phyloP scores from a whole-genome alignment of 139 green algal genomes.

The Mesostigma viride region DNA sequence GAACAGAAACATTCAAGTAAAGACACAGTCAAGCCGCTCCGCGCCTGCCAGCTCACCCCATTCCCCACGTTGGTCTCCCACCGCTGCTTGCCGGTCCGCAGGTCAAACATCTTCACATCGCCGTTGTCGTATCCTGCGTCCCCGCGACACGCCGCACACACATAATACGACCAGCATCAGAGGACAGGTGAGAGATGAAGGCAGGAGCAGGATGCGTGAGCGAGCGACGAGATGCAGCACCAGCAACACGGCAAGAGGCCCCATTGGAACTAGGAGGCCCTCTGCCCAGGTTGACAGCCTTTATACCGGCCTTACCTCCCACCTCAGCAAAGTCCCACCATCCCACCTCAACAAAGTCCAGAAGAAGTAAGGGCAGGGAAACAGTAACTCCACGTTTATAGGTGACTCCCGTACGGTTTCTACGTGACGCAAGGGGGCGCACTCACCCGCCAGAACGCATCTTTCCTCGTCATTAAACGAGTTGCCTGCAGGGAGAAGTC shows the following conservation, averaged over 20 bases:
- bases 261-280: too few species aligned
- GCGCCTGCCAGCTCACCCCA: conserved; percentile 42
- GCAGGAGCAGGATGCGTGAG: not conserved
- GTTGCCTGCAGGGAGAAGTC: conserved; percentile 42
- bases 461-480: conserved; percentile 69
- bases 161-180: too few species aligned
- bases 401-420: too few species aligned
- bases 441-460: conserved; percentile 41
- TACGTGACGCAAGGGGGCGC: too few species aligned
- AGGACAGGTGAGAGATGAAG: not conserved
- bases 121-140: conserved; percentile 78
- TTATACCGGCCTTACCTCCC: too few species aligned
- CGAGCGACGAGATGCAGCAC: not conserved
- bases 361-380: too few species aligned
- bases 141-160: too few species aligned
- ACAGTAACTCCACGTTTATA: too few species aligned
- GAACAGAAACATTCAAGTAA: not conserved
- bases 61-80: conserved; percentile 61
- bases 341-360: too few species aligned
- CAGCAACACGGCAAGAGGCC: not conserved
- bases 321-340: too few species aligned
- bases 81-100: conserved; percentile 45
- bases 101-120: conserved; percentile 80
- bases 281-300: too few species aligned
- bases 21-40: not conserved